Conservation (phyloP, 2,329 filamentous ascomycete genomes). For the Curvularia spicifera region DNA sequence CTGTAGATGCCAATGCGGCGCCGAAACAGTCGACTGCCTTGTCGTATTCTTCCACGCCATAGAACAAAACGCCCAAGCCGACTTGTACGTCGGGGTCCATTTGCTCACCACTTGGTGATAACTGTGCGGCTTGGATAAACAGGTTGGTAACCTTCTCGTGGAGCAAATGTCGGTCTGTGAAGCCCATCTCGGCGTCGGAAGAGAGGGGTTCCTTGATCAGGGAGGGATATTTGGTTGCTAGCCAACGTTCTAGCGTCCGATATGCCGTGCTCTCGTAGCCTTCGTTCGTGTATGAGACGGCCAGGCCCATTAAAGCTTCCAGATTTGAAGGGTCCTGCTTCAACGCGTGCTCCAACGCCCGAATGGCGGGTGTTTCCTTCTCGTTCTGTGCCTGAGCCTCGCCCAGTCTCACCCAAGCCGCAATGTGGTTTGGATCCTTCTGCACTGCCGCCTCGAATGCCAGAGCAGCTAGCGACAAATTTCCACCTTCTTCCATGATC, state of each 20-base stretch:
- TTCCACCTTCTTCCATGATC: conserved; percentile 92
- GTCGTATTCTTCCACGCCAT: conserved; percentile 96
- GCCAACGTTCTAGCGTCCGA: conserved; percentile 93
- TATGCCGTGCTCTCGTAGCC: conserved; percentile 98
- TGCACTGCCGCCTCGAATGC: conserved; percentile 96
- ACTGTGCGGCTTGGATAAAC: conserved; percentile 90
- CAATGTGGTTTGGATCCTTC: conserved; percentile 83
- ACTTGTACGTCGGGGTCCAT: conserved; percentile 99
- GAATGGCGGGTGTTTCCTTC: conserved; percentile 94
- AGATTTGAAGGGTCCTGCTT: conserved; percentile 88
- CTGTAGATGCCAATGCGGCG: conserved; percentile 83
- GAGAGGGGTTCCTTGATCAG: conserved; percentile 77
- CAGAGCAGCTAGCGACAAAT: conserved; percentile 88
- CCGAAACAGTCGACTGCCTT: conserved; percentile 99
- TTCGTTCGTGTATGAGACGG: conserved; percentile 98
- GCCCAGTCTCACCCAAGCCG: conserved; percentile 93
- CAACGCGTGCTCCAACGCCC: conserved; percentile 87
- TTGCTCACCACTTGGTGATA: conserved; percentile 88
- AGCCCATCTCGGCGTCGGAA: conserved; percentile 81
- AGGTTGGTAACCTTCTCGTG: conserved; percentile 89
- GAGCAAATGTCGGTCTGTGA: conserved; percentile 88
- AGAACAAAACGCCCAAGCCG: conserved; percentile 94
- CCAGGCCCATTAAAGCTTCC: conserved; percentile 89
- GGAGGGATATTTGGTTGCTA: conserved; percentile 90
- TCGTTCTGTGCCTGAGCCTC: conserved; percentile 97